Base-by-base conservation (phyloP, 148 eudicot genomes). In the Persicaria maculosa region DNA sequence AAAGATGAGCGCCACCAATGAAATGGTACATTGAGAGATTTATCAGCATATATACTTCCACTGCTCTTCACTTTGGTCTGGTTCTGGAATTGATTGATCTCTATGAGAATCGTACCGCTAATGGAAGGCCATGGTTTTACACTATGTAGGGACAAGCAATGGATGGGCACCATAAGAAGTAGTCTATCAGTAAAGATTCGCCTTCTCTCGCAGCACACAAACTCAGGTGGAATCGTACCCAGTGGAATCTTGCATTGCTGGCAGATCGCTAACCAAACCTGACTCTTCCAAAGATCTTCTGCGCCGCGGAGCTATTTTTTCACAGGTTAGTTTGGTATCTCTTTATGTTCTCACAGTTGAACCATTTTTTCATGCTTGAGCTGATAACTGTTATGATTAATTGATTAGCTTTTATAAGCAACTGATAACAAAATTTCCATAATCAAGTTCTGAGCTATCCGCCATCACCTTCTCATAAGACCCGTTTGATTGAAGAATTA, bases 51-150 rank as follows among this genome's bases (percentile, higher is more conserved):
- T 65, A 65, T 65, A 15, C 70, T 65, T 43, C n/a, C 6, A 52
- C 14, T 12, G 55, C 16, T 52, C 55, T 52, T 52, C 55, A 14
- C 55, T 52, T 52, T 52, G 55, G 80, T 68, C 9, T 78, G 70
- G 81, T 78, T 62, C 77, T 64, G 72, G 85, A 87, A 75, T 81
- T 79, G 90, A 86, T 86, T 81, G 88, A 87, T 77, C 78, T 77
- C 68, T 73, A 74, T 77, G 75, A 74, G 53, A 82, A 47, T 70
- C 61, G 77, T 79, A 81, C 69, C 74, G 69, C 8, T 45, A 76
- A 44, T 58, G 68, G 15, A 72, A 44, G 10, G 68, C 44, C 50
- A 71, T 74, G 50, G 5, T 54, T 50, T 50, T 17, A 45, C 15
- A 73, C 10, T n/a, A 6, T 50, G 83, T 82, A 67, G 86, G 86